Percentiles rank a stretch among this genome's conserved stretches.
phyloP scores from a whole-genome alignment of 2,329 filamentous ascomycete species.

The Sporothrix schenckii region DNA sequence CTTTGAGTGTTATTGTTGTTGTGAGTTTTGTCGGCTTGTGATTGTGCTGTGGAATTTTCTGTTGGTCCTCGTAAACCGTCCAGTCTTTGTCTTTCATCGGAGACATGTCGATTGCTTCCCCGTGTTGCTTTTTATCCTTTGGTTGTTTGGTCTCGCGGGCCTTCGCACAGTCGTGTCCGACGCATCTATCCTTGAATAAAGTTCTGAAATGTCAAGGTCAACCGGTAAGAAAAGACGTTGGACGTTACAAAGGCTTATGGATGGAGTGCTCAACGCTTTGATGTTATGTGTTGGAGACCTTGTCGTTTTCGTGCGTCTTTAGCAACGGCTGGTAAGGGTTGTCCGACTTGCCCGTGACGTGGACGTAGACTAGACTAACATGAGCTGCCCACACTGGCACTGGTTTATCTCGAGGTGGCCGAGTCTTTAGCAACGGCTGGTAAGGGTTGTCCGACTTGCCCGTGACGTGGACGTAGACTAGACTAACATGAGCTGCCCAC shows the following conservation, averaged over 20 bases:
- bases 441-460: background rate
- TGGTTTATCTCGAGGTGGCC: background rate
- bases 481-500: background rate
- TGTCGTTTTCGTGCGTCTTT: background rate
- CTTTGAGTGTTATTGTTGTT: background rate
- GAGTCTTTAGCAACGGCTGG: background rate
- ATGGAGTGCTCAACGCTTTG: background rate
- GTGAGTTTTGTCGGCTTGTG: background rate
- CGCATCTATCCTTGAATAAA: background rate
- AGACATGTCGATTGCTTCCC: background rate
- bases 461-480: background rate
- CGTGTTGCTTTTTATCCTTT: background rate
- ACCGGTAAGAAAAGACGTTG: no score
- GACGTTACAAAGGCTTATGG: background rate
- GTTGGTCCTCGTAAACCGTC: background rate
- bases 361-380: background rate
- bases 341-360: background rate
- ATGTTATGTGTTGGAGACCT: background rate
- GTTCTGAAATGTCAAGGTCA: no score
- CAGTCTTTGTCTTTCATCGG: background rate
- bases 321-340: background rate
- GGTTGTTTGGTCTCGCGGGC: conserved; percentile 9
- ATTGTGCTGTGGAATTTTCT: background rate
- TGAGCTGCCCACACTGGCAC: background rate
- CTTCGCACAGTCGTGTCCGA: background rate